Evolutionary conservation across 2,329 filamentous ascomycete genomes (phyloP), one percentile per base, ranked within the genome.

Genomic region (Penicillium olsonii): DNA sequence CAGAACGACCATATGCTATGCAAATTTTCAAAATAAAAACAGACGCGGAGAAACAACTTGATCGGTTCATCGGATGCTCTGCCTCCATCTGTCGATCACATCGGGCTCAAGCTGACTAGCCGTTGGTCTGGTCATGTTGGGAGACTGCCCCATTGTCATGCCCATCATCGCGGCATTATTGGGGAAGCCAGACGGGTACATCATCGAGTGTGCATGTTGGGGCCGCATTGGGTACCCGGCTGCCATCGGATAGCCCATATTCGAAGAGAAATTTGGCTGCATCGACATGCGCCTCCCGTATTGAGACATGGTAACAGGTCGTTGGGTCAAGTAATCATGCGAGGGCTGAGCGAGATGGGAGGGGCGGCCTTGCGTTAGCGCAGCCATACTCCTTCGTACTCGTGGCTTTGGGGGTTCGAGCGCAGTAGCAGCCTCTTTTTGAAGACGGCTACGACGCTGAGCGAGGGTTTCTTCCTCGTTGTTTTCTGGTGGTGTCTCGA

Each of bases 11-110:
- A 45, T 49, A 45, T 52, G 53, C 53, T 58, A 55, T 56, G 52
- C 55, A 50, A 35, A 39, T 50, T 22, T 38, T 12, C 43, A 40
- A 51, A 37, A 26, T 24, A 45, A 46, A 26, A 46, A 41, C 29
- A 20, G 44, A 48, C 24, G 26, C 27, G 18, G 10, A 48, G 19
- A 53, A 45, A 40, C 42, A 47, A 45, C 20, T 38, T 45, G 44
- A 37, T 22, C 27, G 35, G 29, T 26, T 45, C 59, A 68, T 27
- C 58, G 59, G 45, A 74, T 66, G 48, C 71, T 72, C 55, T 79
- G 73, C 61, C 82, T 76, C 82, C 82, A 85, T 27, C 76, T 78
- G 69, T 84, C 80, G 67, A 85, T 83, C 50, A 79, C 70, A 50
- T 78, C 80, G 45, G 79, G 71, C 61, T 82, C 79, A 45, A 71